These are phyloP conservation scores for Pseudohalonectria lignicola DNA, from an alignment of 2,329 filamentous ascomycete species.

Conservation along the genomic window DNA sequence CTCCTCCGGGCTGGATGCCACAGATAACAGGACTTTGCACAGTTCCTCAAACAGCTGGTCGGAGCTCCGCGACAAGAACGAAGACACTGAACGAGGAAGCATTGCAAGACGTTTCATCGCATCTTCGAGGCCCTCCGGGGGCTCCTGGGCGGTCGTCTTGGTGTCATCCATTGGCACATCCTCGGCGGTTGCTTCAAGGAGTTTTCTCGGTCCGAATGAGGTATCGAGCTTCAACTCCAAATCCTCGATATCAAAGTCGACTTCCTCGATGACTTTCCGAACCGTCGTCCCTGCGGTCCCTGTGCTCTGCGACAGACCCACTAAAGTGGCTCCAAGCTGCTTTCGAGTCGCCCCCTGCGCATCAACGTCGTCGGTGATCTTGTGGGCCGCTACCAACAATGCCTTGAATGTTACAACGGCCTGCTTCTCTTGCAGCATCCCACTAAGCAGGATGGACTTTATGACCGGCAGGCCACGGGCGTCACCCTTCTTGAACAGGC, in stretches of 20 bases:
- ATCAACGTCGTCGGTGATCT: constrained; percentile 43
- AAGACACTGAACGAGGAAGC: constrained; percentile 17
- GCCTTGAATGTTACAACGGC: constrained; percentile 54
- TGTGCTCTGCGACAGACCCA: constrained; percentile 49
- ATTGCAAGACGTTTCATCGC: constrained; percentile 26
- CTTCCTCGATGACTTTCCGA: constrained; percentile 52
- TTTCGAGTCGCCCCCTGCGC: constrained; percentile 45
- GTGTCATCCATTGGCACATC: constrained; percentile 36
- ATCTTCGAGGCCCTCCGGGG: constrained; percentile 23
- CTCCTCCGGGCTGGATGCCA: constrained; percentile 32
- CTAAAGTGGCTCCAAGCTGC: constrained; percentile 55
- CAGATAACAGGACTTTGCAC: constrained; percentile 45
- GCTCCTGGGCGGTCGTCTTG: constrained; percentile 11
- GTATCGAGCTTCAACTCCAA: constrained; percentile 67
- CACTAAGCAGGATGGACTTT: constrained; percentile 47
- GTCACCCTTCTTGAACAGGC: constrained; percentile 49
- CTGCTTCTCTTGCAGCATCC: constrained; percentile 52
- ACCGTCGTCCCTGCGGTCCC: constrained; percentile 52
- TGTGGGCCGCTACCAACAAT: constrained; percentile 48
- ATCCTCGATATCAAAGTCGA: constrained; percentile 61
- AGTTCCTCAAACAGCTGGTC: constrained; percentile 46
- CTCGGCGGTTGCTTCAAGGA: constrained; percentile 32
- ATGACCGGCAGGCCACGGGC: constrained; percentile 45
- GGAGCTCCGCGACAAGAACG: constrained; percentile 40
- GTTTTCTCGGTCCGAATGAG: constrained; percentile 47